Percentiles rank a stretch among this genome's conserved stretches.
Evolutionary conservation across 805 yeast species (phyloP).

Genomic region (Candida nemodendra): DNA sequence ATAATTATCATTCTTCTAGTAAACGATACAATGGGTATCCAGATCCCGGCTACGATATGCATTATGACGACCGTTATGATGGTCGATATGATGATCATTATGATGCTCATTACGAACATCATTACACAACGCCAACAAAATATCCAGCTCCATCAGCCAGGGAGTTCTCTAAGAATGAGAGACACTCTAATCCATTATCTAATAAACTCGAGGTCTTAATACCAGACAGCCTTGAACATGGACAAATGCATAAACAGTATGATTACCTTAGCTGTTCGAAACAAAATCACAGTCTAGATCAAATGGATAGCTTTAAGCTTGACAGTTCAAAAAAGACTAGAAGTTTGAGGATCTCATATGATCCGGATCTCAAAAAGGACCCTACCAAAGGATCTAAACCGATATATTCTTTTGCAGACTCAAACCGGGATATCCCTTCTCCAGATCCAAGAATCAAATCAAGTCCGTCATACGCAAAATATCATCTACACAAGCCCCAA

Average conservation of each 20-base stretch:
- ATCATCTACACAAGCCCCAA: slow-evolving; percentile 9
- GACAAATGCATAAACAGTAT: slow-evolving; percentile 13
- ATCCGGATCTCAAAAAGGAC: slow-evolving; percentile 47
- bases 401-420: slow-evolving; percentile 35
- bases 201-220: neutral
- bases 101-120: no score
- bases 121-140: no score
- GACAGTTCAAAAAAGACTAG: slow-evolving; percentile 3
- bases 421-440: slow-evolving; percentile 28
- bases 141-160: no score
- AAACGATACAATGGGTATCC: neutral
- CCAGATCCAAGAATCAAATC: slow-evolving; percentile 23
- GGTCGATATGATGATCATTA: neutral
- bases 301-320: neutral
- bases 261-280: slow-evolving; percentile 13
- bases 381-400: slow-evolving; percentile 29
- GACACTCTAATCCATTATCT: no score
- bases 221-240: no score
- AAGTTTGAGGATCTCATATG: slow-evolving; percentile 43
- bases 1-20: neutral
- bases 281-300: slow-evolving; percentile 22
- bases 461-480: slow-evolving; percentile 9
- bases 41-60: neutral
- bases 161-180: no score
- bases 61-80: neutral